Base-by-base conservation (phyloP, 805 yeast species). In the Hanseniaspora lindneri region DNA sequence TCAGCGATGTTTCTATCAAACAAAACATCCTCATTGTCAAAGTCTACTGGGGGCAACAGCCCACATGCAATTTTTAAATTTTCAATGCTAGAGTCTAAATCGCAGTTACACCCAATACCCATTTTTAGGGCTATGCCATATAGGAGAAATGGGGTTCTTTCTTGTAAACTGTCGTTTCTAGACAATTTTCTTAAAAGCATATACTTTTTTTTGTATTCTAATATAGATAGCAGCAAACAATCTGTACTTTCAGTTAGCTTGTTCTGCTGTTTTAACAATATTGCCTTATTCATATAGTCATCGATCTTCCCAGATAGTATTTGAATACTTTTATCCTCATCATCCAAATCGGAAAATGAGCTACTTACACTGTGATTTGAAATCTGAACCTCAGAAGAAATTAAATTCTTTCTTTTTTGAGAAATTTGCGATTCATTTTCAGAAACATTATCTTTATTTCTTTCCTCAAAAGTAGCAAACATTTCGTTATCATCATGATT, bases 51-150 rank as follows among this genome's bases (percentile, higher is more conserved):
- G 1, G 41, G 19, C 4, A 32, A 60, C n/a, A 70, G 57, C 3
- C 64, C 65, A 2, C 70, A 73, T 0, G 79, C 81, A 51, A 68
- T 69, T 53, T 74, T 70, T 4, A 83, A 66, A 83, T 85, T 81
- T 47, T 67, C 61, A 40, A 79, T 66, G 3, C 86, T 74, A 43
- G 70, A 73, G 17, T 62, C 55, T 35, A 73, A 72, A 56, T 79
- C 79, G 47, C 68, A 70, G 17, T 74, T 67, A 10, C 79, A 76
- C 0, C 92, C 92, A 60, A 77, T 79, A 0, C 89, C 92, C 50
- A 72, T 66, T 43, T 81, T 65, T 21, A 83, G 62, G 0, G 87
- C 80, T 54, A 80, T 60, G 0, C 85, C 84, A 56, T 81, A 83
- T 27, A 80, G 59, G 41, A 77, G 68, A 80, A 76, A 80, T 1